Base-by-base conservation (phyloP, 2,329 filamentous ascomycete genomes). In the Claviceps africana region DNA sequence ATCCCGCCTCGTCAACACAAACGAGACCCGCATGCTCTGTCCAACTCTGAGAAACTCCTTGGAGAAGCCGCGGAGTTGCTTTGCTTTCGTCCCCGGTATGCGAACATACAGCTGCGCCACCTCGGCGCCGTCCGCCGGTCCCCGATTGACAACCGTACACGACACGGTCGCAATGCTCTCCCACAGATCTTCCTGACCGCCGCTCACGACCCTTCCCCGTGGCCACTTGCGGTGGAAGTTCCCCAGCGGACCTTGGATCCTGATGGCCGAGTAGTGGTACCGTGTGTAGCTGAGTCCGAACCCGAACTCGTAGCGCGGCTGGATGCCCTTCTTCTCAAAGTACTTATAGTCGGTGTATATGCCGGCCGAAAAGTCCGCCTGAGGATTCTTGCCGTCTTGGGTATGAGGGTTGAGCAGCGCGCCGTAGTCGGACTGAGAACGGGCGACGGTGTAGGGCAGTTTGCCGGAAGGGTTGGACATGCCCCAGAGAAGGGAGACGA, bases 11-110 rank as follows among this genome's bases (percentile, higher is more conserved):
- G 73, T 83, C 42, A 86, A 61, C 33, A 69, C 62, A 53, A 86
- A 77, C 0, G 58, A 64, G 0, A 82, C 66, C 0, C 66, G 71
- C 11, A 67, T 64, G n/a, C 65, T 70, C 54, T 72, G 62, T 0
- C 72, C 72, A 0, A 70, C 67, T 15, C 70, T 65, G 43, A 85
- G 56, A 13, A 67, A 68, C 0, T 74, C 68, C 68, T 86, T 86
- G 51, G 78, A 77, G 43, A 86, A 86, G 5, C 83, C 82, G 9
- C 82, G 71, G 17, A 86, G 69, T 62, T 85, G 81, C 42, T 73
- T 68, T 1, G 72, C 65, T 0, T 82, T 82, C 7, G 60, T 65
- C 2, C 48, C 48, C 8, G 74, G 73, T 21, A 74, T 70, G 3
- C 67, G 67, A n/a, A 77, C 58, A 52, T 77, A 78, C 2, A 78